phyloP scores from a whole-genome alignment of 495 filamentous ascomycete genomes.

The Podospora pseudopauciseta region DNA sequence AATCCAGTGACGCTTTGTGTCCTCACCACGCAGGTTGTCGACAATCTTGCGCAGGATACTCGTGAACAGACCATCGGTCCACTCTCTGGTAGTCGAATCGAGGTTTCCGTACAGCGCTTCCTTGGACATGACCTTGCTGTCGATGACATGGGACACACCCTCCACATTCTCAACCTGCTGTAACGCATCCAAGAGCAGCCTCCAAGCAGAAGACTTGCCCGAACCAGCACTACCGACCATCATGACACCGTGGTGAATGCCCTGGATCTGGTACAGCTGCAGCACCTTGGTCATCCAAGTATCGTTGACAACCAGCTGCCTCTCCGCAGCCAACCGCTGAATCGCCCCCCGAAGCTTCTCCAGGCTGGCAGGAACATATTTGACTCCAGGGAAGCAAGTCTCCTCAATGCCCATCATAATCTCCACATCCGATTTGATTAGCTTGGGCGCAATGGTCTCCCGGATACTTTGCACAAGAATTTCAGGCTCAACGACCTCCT shows the following conservation, averaged over 20 bases:
- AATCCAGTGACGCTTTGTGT: constrained; percentile 96
- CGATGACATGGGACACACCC: constrained; percentile 94
- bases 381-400: constrained; percentile 84
- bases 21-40: constrained; percentile 96
- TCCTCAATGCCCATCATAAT: constrained; percentile 81
- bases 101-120: constrained; percentile 92
- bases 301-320: constrained; percentile 81
- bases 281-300: constrained; percentile 95
- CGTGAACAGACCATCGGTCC: constrained; percentile 97
- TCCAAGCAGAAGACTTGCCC: constrained; percentile 94
- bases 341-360: constrained; percentile 77
- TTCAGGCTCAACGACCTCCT: constrained; percentile 84
- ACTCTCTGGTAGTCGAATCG: constrained; percentile 94
- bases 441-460: constrained; percentile 95
- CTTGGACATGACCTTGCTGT: constrained; percentile 99
- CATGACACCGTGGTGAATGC: constrained; percentile 98
- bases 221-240: constrained; percentile 96
- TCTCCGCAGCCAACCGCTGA: constrained; percentile 71
- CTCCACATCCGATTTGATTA: constrained; percentile 86
- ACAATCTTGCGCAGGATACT: constrained; percentile 97
- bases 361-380: constrained; percentile 86
- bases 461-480: constrained; percentile 98
- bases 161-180: constrained; percentile 87
- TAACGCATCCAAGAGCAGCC: constrained; percentile 85
- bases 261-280: constrained; percentile 96